Evolutionary conservation across 2,329 filamentous ascomycete species (phyloP).

Genomic region (Diplodia scrobiculata): DNA sequence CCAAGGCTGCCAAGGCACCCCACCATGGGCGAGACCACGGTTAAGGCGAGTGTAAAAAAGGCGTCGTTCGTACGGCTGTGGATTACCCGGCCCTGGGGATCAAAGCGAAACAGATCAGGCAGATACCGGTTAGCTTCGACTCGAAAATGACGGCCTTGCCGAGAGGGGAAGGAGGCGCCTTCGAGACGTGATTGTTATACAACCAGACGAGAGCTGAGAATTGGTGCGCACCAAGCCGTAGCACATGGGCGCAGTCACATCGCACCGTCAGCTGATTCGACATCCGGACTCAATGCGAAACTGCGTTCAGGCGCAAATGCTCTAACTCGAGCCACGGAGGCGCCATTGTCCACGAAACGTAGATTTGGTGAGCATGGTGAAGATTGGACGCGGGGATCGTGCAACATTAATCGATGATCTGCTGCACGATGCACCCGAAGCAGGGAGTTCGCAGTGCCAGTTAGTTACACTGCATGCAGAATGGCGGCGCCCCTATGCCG

Average conservation of each 20-base stretch:
- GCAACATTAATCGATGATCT: neutral
- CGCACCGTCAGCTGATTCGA: neutral
- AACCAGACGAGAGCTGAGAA: neutral
- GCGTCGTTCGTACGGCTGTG: neutral
- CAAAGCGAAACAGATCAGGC: conserved; percentile 3
- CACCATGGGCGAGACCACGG: neutral
- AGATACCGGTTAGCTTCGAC: neutral
- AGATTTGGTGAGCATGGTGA: neutral
- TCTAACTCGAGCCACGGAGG: neutral
- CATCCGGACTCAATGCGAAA: neutral
- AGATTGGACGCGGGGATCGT: neutral
- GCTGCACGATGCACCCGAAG: conserved; percentile 10
- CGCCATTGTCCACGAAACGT: neutral
- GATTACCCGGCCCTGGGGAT: neutral
- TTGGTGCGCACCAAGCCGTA: neutral
- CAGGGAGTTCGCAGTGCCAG: neutral
- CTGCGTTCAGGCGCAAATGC: neutral
- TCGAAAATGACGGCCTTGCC: neutral
- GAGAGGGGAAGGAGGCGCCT: conserved; percentile 1
- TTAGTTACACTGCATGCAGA: conserved; percentile 4
- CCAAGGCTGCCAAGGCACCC: neutral
- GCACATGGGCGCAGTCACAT: conserved; percentile 1
- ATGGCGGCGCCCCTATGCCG: neutral
- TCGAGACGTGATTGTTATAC: neutral
- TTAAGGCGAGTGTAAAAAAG: neutral